Conservation (phyloP, 2,329 filamentous ascomycete species). For the Microcyclospora pomicola region DNA sequence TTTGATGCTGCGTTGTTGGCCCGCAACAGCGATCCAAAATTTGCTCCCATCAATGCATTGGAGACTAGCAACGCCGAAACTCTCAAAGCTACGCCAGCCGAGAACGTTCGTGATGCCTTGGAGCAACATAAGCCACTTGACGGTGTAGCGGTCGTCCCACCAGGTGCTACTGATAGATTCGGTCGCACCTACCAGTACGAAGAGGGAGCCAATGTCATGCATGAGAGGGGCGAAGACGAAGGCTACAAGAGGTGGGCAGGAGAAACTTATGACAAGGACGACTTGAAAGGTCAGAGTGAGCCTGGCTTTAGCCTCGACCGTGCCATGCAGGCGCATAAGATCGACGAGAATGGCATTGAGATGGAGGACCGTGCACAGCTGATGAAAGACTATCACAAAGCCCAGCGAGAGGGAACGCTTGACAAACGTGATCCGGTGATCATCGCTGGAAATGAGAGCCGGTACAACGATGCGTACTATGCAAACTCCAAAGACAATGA, state of each 20-base stretch:
- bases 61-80: slow-evolving; percentile 60
- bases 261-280: slow-evolving; percentile 56
- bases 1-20: slow-evolving; percentile 71
- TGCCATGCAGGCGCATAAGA: slow-evolving; percentile 47
- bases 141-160: slow-evolving; percentile 63
- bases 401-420: slow-evolving; percentile 16
- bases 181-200: slow-evolving; percentile 64
- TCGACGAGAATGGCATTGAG: slow-evolving; percentile 28
- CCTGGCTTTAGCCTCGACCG: slow-evolving; percentile 59
- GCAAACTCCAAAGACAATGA: slow-evolving; percentile 15
- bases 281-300: slow-evolving; percentile 73
- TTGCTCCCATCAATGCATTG: slow-evolving; percentile 65
- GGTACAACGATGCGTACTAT: slow-evolving; percentile 19
- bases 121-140: slow-evolving; percentile 64
- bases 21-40: slow-evolving; percentile 49
- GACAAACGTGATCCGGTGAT: slow-evolving; percentile 20
- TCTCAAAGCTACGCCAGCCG: slow-evolving; percentile 63
- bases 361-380: slow-evolving; percentile 28
- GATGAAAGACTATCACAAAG: slow-evolving; percentile 23
- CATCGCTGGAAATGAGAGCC: slow-evolving; percentile 20
- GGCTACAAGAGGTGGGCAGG: slow-evolving; percentile 65
- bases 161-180: slow-evolving; percentile 52
- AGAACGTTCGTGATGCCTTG: slow-evolving; percentile 64
- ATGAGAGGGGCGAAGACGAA: slow-evolving; percentile 53
- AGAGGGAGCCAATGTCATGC: slow-evolving; percentile 78